Evolutionary conservation across 2,329 filamentous ascomycete species (phyloP), one percentile per base, ranked within the genome.

Genomic region (Talaromyces verruculosus): DNA sequence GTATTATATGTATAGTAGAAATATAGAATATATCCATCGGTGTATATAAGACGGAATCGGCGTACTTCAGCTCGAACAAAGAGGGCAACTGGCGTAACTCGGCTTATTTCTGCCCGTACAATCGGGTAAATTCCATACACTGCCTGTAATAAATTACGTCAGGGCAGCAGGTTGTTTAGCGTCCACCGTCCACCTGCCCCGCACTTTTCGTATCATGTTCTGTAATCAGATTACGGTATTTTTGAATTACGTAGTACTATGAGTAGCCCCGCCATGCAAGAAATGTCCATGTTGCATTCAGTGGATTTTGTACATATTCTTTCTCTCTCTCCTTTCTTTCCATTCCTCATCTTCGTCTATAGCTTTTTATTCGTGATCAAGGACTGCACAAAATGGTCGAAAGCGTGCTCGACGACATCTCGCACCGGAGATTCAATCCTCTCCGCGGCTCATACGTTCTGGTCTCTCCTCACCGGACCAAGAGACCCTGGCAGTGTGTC

Each of bases 401-500:
- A 75, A 84, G 87, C 69, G 88, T 94, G 60, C 88, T 99, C 61
- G 89, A 98, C 83, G 94, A 99, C 78, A 98, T 99, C 74, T 97
- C 95, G 49, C 95, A 99, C 77, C 86, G 95, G 73, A 90, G 95
- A 77, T 98, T 91, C 79, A 99, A 99, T 77, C 91, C 92, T 63
- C 84, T 99, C 68, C 90, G 91, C 70, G 93, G 92, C 68, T 92
- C 90, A 68, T 96, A 93, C 90, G 86, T 99, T 67, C 86, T 99
- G 43, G 95, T 99, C 15, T 98, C 95, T 17, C 95, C 95, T 68
- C 95, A 99, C 79, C 85, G 95, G 64, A 98, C 93, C 63, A 98
- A 98, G 86, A 87, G 95, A 70, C 95, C 95, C 74, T 99, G 95
- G 95, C 95, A 97, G 92, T 96, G 83, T 86, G 91, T 83, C 37